phyloP scores from a whole-genome alignment of 805 yeast species.

The Naumovozyma dairenensis region DNA sequence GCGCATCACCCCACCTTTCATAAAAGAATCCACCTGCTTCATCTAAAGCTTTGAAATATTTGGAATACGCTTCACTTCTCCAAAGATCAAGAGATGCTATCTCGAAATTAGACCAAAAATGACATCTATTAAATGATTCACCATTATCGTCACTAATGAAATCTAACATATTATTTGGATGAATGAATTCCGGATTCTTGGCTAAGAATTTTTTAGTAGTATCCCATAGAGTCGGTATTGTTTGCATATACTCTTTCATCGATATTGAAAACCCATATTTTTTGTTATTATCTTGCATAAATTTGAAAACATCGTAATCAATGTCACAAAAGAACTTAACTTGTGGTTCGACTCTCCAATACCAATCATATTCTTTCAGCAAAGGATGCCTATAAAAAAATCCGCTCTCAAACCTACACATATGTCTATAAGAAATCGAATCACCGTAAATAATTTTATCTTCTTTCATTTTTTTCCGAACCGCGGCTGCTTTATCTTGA shows the following conservation, averaged over 20 bases:
- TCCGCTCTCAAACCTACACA: slow-evolving; percentile 73
- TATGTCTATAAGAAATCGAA: slow-evolving; percentile 58
- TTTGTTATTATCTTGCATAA: slow-evolving; percentile 59
- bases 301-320: slow-evolving; percentile 69
- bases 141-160: slow-evolving; percentile 35
- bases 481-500: slow-evolving; percentile 30
- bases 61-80: slow-evolving; percentile 52
- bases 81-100: slow-evolving; percentile 76
- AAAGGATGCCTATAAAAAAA: slow-evolving; percentile 54
- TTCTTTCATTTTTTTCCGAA: slow-evolving; percentile 33
- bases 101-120: slow-evolving; percentile 83
- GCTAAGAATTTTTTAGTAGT: slow-evolving; percentile 50
- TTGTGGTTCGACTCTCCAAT: slow-evolving; percentile 75
- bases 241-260: slow-evolving; percentile 62
- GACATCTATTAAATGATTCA: slow-evolving; percentile 49
- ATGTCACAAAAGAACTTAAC: slow-evolving; percentile 60
- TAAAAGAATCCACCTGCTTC: slow-evolving; percentile 70
- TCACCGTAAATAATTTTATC: slow-evolving; percentile 51
- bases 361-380: slow-evolving; percentile 52
- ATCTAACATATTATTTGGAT: slow-evolving; percentile 42
- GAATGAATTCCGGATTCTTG: slow-evolving; percentile 44
- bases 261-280: slow-evolving; percentile 65
- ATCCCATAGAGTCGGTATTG: slow-evolving; percentile 58
- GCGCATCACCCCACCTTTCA: slow-evolving; percentile 91
- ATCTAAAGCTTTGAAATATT: slow-evolving; percentile 55